These are phyloP conservation scores for Colletotrichum graminicola DNA, from an alignment of 2,329 filamentous ascomycete genomes.

Conservation along the genomic window DNA sequence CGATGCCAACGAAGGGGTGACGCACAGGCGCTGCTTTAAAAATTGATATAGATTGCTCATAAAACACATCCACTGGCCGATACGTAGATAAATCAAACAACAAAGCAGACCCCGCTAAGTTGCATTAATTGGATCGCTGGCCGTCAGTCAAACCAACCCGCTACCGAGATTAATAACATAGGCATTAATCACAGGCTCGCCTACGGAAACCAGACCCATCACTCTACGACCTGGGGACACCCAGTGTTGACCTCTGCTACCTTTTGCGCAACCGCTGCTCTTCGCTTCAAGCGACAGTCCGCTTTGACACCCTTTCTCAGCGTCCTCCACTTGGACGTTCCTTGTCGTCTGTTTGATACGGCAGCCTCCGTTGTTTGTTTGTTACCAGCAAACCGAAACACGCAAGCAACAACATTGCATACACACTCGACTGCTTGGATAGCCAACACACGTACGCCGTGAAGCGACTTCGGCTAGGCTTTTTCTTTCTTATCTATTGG, in stretches of 20 bases:
- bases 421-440: constrained; percentile 12
- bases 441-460: constrained; percentile 25
- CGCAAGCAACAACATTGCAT: constrained; percentile 36
- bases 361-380: constrained; percentile 41
- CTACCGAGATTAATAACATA: constrained; percentile 26
- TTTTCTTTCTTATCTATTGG: constrained; percentile 16
- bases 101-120: constrained; percentile 27
- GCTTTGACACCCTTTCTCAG: not conserved
- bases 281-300: constrained; percentile 2
- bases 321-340: constrained; percentile 33
- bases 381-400: constrained; percentile 39
- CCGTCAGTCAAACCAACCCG: constrained; percentile 1
- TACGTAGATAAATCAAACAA: constrained; percentile 9
- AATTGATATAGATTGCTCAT: not conserved
- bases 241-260: constrained; percentile 16
- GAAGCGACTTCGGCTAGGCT: constrained; percentile 15
- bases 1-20: constrained; percentile 7
- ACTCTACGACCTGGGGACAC: not conserved
- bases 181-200: constrained; percentile 10
- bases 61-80: not conserved
- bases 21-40: constrained; percentile 23
- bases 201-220: not conserved
- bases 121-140: constrained; percentile 31
- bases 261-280: constrained; percentile 26
- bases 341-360: constrained; percentile 43